Conservation (phyloP, 495 filamentous ascomycete genomes). For the Parachaetomium inaequale region DNA sequence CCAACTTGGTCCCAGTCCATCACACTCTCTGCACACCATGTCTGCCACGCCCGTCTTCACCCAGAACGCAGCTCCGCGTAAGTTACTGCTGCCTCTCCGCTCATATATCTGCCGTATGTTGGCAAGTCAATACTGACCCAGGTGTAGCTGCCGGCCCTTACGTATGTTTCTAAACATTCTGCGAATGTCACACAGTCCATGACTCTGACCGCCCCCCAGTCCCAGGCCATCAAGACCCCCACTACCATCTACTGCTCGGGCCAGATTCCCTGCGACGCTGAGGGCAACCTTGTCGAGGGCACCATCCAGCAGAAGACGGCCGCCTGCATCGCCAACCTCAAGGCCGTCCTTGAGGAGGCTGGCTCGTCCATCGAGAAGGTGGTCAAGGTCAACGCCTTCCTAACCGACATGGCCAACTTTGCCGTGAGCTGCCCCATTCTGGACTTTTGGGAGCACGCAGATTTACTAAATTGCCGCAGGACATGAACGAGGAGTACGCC, state of each 20-base stretch:
- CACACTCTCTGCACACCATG: constrained; percentile 32
- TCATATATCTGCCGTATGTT: too few species aligned
- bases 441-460: background rate
- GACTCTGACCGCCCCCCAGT: constrained; percentile 45
- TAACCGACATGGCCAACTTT: constrained; percentile 83
- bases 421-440: constrained; percentile 35
- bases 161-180: constrained; percentile 36
- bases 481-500: constrained; percentile 87
- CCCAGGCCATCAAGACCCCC: constrained; percentile 83
- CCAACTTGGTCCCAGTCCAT: constrained; percentile 8
- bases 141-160: constrained; percentile 53
- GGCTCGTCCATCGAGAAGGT: constrained; percentile 69
- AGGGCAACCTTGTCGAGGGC: constrained; percentile 70
- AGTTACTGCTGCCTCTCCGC: constrained; percentile 25
- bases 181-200: background rate
- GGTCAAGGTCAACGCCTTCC: constrained; percentile 80
- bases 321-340: constrained; percentile 71
- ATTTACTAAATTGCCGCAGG: constrained; percentile 26
- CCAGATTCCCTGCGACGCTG: constrained; percentile 77
- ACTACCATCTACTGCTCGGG: constrained; percentile 87
- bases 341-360: constrained; percentile 72
- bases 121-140: background rate
- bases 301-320: constrained; percentile 73
- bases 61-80: constrained; percentile 51
- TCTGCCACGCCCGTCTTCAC: constrained; percentile 49